These are phyloP conservation scores for Phytophthora hybrid DNA, from an alignment of 352 stramenopile genomes.

Conservation along the genomic window DNA sequence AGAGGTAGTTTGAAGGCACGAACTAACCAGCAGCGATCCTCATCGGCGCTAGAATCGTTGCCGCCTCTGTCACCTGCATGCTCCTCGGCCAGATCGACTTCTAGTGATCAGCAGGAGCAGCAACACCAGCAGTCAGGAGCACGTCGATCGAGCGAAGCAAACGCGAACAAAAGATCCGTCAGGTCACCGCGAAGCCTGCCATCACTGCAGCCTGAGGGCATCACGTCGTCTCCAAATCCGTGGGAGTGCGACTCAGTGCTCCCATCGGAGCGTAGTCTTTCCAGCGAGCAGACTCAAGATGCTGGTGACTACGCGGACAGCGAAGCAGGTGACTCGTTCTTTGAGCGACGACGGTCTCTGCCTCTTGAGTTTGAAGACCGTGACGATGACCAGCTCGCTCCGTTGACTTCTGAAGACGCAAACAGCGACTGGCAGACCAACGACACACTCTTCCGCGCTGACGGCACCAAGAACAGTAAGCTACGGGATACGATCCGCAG, in stretches of 20 bases:
- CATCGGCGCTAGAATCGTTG: constrained; percentile 14
- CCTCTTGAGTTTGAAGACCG: constrained; percentile 23
- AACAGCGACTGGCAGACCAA: constrained; percentile 76
- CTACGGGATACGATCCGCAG: constrained; percentile 85
- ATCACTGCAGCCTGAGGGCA: constrained; percentile 44
- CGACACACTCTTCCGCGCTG: constrained; percentile 86
- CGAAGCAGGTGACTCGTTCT: constrained; percentile 17
- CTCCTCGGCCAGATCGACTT: constrained; percentile 43
- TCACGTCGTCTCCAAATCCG: constrained; percentile 40
- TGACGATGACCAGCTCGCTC: constrained; percentile 22
- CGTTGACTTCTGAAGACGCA: constrained; percentile 27
- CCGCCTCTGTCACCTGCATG: constrained; percentile 49
- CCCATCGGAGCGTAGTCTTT: constrained; percentile 55
- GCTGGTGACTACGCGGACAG: constrained; percentile 12
- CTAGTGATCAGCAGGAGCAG: constrained; percentile 37
- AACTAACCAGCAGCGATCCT: constrained; percentile 19
- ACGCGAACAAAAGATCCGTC: constrained; percentile 7
- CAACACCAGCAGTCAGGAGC: constrained; percentile 23
- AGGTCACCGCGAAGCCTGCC: constrained; percentile 36
- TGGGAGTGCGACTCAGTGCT: constrained; percentile 78
- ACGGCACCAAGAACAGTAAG: constrained; percentile 88
- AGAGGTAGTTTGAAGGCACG: constrained; percentile 16
- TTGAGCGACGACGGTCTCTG: constrained; percentile 24
- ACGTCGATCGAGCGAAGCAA: constrained; percentile 9
- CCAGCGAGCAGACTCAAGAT: constrained; percentile 51